Conservation (phyloP, 2,329 filamentous ascomycete genomes). For the Cladobotryum mycophilum region DNA sequence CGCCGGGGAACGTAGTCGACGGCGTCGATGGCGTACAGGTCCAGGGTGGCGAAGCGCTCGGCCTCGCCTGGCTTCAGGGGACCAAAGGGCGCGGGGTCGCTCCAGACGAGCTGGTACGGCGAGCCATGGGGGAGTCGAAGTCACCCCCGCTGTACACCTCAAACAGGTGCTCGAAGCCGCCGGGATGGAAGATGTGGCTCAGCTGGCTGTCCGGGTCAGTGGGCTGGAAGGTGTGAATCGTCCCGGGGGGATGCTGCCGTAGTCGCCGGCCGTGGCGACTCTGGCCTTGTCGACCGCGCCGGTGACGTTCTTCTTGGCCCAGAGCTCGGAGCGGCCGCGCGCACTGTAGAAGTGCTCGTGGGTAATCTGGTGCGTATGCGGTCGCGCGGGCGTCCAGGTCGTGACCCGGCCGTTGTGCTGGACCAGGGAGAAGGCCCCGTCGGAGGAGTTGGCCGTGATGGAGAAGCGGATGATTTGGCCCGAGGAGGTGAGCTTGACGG, state of each 20-base stretch:
- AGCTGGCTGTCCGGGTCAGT: conserved; percentile 17
- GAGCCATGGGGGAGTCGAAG: conserved; percentile 9
- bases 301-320: conserved; percentile 15
- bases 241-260: conserved; percentile 16
- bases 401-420: conserved; percentile 16
- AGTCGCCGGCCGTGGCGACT: conserved; percentile 16
- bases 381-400: conserved; percentile 14
- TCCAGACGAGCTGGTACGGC: conserved; percentile 12
- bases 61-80: conserved; percentile 13
- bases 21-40: conserved; percentile 13
- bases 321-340: conserved; percentile 17
- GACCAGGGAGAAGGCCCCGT: conserved; percentile 17
- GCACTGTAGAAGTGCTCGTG: conserved; percentile 20
- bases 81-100: conserved; percentile 14
- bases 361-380: conserved; percentile 13
- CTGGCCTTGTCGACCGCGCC: conserved; percentile 16
- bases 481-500: conserved; percentile 16
- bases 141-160: conserved; percentile 13
- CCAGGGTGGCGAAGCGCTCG: conserved; percentile 9
- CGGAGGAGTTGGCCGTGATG: conserved; percentile 18
- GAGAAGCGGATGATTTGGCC: conserved; percentile 18
- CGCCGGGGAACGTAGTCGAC: conserved; percentile 14
- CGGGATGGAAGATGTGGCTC: conserved; percentile 18
- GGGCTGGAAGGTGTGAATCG: conserved; percentile 20
- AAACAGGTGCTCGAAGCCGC: conserved; percentile 18